phyloP scores from a whole-genome alignment of 768 basidiomycete species.

The Coprinopsis cinerea region DNA sequence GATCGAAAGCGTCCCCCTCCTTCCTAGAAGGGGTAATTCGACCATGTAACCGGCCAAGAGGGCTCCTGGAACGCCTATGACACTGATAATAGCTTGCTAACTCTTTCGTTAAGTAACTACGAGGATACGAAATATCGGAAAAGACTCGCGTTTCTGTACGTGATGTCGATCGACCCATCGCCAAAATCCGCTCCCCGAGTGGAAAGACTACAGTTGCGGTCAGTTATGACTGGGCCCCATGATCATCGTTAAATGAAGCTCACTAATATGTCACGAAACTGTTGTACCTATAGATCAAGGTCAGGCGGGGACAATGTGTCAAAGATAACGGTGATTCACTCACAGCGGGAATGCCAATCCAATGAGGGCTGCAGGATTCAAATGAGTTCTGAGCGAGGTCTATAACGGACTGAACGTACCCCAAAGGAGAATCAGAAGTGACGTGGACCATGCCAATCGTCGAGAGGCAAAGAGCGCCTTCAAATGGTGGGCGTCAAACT shows the following conservation, averaged over 20 bases:
- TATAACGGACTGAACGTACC: constrained; percentile 21
- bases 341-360: constrained; percentile 50
- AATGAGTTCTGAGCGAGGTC: too few relatives aligned
- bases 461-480: constrained; percentile 56
- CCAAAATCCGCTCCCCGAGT: constrained; percentile 67
- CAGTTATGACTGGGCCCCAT: too few relatives aligned
- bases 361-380: constrained; percentile 49
- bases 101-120: neutral
- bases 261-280: constrained; percentile 27
- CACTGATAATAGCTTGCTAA: constrained; percentile 65
- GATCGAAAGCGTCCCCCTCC: constrained; percentile 60
- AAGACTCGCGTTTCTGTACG: constrained; percentile 59
- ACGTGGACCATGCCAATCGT: constrained; percentile 62
- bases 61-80: constrained; percentile 66
- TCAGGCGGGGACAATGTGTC: constrained; percentile 25
- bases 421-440: constrained; percentile 50
- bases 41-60: constrained; percentile 69
- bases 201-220: constrained; percentile 52
- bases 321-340: constrained; percentile 33
- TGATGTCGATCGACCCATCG: constrained; percentile 62
- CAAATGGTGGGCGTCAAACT: constrained; percentile 36
- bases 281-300: constrained; percentile 19
- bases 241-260: too few relatives aligned
- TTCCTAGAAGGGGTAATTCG: constrained; percentile 56
- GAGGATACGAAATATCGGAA: neutral